Evolutionary conservation across 2,329 filamentous ascomycete genomes (phyloP).

Genomic region (Cladosporium cucumerinum): DNA sequence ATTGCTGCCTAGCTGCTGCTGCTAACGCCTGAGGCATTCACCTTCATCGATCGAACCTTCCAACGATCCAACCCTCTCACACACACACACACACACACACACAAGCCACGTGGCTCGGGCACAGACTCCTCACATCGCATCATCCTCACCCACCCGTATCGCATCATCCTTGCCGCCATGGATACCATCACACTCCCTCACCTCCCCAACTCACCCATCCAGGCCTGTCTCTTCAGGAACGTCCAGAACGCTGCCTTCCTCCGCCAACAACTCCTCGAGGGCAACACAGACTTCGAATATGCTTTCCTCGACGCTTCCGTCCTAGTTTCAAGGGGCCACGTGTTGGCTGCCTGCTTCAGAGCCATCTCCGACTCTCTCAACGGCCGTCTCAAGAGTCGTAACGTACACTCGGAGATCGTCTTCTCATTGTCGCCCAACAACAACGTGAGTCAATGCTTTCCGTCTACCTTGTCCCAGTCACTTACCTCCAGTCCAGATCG

Average conservation of each 20-base stretch:
- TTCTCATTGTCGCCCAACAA: constrained; percentile 75
- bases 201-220: constrained; percentile 61
- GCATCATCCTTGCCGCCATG: constrained; percentile 43
- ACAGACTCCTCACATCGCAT: neutral
- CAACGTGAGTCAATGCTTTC: constrained; percentile 56
- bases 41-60: neutral
- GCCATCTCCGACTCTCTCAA: constrained; percentile 66
- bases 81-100: too few species aligned
- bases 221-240: constrained; percentile 71
- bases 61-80: neutral
- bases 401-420: constrained; percentile 86
- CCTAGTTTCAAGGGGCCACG: constrained; percentile 67
- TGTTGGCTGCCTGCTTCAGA: constrained; percentile 72
- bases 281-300: constrained; percentile 85
- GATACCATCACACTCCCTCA: constrained; percentile 73
- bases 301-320: constrained; percentile 84
- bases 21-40: neutral
- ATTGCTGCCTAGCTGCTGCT: neutral
- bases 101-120: neutral
- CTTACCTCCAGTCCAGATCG: constrained; percentile 58
- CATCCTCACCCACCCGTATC: neutral
- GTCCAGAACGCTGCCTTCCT: constrained; percentile 76
- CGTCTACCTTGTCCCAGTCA: neutral
- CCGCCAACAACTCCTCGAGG: constrained; percentile 76
- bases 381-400: constrained; percentile 68